A percentile compares a stretch with the other conserved stretches of the same genome.
These are phyloP conservation scores for Neurospora sp. DNA, from an alignment of 495 filamentous ascomycete species.

Conservation along the genomic window DNA sequence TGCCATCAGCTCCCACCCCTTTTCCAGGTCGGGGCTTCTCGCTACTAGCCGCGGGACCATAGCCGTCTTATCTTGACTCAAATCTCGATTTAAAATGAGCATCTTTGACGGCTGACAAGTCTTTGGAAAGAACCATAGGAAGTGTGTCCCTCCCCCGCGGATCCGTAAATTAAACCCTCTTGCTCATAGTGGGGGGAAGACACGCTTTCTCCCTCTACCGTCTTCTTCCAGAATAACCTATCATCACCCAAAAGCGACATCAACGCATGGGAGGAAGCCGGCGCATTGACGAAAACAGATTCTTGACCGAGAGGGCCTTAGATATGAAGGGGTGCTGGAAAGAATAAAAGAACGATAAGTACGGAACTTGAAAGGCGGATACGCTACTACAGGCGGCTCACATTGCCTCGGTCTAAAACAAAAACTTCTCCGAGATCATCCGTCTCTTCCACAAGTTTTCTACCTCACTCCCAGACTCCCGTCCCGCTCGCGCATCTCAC, in stretches of 20 bases:
- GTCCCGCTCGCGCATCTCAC: neutral
- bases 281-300: neutral
- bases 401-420: neutral
- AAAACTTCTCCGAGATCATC: neutral
- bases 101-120: neutral
- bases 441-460: neutral
- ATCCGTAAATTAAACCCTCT: neutral
- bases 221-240: neutral
- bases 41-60: neutral
- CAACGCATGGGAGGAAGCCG: neutral
- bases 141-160: neutral
- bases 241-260: neutral
- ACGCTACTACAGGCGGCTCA: neutral
- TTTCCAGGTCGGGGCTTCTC: neutral
- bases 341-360: neutral
- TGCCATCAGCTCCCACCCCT: neutral
- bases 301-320: neutral
- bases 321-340: neutral
- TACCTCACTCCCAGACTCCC: neutral
- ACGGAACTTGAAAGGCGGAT: neutral
- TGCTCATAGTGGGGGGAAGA: neutral
- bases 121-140: neutral
- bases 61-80: neutral
- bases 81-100: neutral
- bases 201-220: neutral